Base-by-base conservation (phyloP, 768 basidiomycete species). In the Trametes coccinea region DNA sequence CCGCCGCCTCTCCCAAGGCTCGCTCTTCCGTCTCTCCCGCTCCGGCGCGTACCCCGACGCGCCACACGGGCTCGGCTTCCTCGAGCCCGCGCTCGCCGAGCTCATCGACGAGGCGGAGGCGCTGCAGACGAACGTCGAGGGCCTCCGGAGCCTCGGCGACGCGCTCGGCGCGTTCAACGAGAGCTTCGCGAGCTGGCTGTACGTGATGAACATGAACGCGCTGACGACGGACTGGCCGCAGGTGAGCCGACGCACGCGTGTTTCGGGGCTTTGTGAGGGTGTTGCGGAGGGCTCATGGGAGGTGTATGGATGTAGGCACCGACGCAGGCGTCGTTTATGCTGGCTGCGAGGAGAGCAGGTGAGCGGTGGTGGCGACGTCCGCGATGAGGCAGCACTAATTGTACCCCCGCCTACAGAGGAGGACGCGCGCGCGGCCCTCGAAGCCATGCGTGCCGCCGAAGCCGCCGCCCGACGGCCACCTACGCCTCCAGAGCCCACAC, bases 191-290 rank as follows among this genome's bases (percentile, higher is more conserved):
- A 93, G 91, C 70, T 95, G 87, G 83, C 75, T 96, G 10, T 95
- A 95, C 71, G 85, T 88, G 27, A 88, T 95, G 85, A 89, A 92
- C 71, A 96, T 98, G 93, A 94, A 95, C 70, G 87, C 93, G 2
- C 82, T 96, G 59, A 94, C 93, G n/a, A 87, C 87, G 0, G 95
- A 97, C 71, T 97, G 93, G 93, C 86, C 84, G 0, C 89, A 95
- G 81, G 93, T 63, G 62, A 34, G 47, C 14, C n/a, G 39, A 13
- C 39, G 41, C 41, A 27, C 88, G 63, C 60, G 37, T 34, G 34
- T 29, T 43, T 5, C 49, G 22, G 22, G 22, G 1, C 7, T 5
- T 10, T 57, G n/a, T 14, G 43, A 13, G 43, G 11, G 4, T 51
- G 16, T 29, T 3, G 45, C 2, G 9, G 41, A 11, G 27, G 7